Conservation (phyloP, 352 stramenopile genomes). For the Blastocystis sp. region DNA sequence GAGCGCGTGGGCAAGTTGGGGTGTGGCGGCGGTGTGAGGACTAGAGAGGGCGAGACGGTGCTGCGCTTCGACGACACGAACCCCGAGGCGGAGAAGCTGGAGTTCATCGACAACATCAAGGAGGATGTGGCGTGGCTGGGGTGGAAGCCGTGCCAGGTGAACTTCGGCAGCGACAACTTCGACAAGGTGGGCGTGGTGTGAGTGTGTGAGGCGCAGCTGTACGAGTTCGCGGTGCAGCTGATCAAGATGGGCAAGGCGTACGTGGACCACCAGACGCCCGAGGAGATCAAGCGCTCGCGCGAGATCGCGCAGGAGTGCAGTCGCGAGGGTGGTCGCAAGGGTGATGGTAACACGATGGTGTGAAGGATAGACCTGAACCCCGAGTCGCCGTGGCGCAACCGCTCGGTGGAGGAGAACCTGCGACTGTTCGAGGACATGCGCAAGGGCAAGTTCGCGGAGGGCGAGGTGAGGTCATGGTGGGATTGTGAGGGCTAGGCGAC, state of each 20-base stretch:
- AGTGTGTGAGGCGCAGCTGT: slow-evolving; percentile 78
- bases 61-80: slow-evolving; percentile 99
- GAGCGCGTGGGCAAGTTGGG: neutral
- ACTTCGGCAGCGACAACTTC: slow-evolving; percentile 97
- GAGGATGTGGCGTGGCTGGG: slow-evolving; percentile 79
- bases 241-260: slow-evolving; percentile 91
- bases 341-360: neutral
- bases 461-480: slow-evolving; percentile 86
- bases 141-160: slow-evolving; percentile 76
- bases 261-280: slow-evolving; percentile 86
- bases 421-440: slow-evolving; percentile 94
- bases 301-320: slow-evolving; percentile 76
- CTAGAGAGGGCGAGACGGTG: slow-evolving; percentile 83
- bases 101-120: slow-evolving; percentile 95
- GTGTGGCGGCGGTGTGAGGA: neutral
- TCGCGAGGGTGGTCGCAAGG: slow-evolving; percentile 72
- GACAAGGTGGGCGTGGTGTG: slow-evolving; percentile 74
- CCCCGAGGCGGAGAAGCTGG: slow-evolving; percentile 90
- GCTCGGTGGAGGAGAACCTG: slow-evolving; percentile 87
- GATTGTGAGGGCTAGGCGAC: slow-evolving; percentile 90
- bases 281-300: slow-evolving; percentile 80
- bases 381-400: slow-evolving; percentile 81
- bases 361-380: slow-evolving; percentile 71
- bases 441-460: slow-evolving; percentile 83
- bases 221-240: slow-evolving; percentile 90